Base-by-base conservation (phyloP, 257 asterid genomes). In the Solanum gandarillasii region DNA sequence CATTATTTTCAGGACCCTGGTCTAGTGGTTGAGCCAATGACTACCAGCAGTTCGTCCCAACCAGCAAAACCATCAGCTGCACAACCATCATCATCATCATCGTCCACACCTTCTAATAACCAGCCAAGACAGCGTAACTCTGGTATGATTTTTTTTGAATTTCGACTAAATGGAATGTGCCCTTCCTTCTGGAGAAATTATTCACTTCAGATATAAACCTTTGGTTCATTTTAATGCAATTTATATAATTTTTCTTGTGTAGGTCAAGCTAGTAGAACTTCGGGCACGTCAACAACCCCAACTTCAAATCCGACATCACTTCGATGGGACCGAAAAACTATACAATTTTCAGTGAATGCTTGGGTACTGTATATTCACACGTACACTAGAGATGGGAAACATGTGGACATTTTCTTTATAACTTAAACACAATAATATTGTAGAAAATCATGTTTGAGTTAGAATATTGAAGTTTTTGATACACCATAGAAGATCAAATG, bases 321-420 rank as follows among this genome's bases (percentile, higher is more conserved):
- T 91, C 95, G 91, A 68, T 95, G 96, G 98, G 95, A 97, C 92
- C 91, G 75, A 52, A 95, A 92, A 74, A 95, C 98, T 79, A 91
- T 95, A 79, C 98, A 90, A 75, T 95, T 97, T 91, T 93, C 98
- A 35, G 98, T 95, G 90, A 95, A 95, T 90, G 98, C 99, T 88
- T 97, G 99, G 99, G 99, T 97, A 95, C 82, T 92, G 87, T 89
- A 76, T 87, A 52, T 62, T 36, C 60, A 25, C 52, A 55, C 23
- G 23, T 6, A 52, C n/a, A 58, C n/a, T 73, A 86, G 18, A 23
- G 58, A n/a, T 76, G 21, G 10, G 85, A 81, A 46, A 81, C 34
- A 29, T 78, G 60, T 81, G 41, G 38, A 29, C 6, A 81, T 16
- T 81, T 29, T 46, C 27, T 16, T 81, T 16, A 4, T 18, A 27